Evolutionary conservation across 257 asterid genomes (phyloP), one percentile per base, ranked within the genome.

Genomic region (Coffea eugenioides): DNA sequence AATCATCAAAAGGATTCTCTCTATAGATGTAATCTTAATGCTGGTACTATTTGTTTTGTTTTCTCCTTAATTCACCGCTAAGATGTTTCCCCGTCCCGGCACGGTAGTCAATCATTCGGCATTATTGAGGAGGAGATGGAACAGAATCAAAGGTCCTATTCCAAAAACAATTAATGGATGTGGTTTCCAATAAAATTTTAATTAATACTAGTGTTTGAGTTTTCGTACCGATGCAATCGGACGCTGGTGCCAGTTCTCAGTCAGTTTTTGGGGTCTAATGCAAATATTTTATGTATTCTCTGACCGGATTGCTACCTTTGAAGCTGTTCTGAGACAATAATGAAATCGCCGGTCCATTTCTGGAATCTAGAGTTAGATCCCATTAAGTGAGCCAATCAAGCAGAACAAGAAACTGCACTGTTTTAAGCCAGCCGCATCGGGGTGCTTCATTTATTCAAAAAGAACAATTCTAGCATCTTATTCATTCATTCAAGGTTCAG

Each of bases 271-370:
- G 49, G 48, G 49, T 48, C 51, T 67, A 45, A 48, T 46, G 52
- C 27, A 66, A 39, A 18, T 14, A 79, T 71, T 79, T n/a, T 61
- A 79, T 68, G n/a, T 25, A 72, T 62, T 54, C 54, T 79, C 72
- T 79, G 82, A 79, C 82, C 64, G 52, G 46, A 72, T 79, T 59
- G 74, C 39, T 27, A 18, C 73, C 39, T 49, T 57, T 2, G 15
- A 43, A 16, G 62, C 64, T 36, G 14, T 52, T 54, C 31, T 61
- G 69, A 1, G 34, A 56, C 67, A n/a, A 45, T 27, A 0, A 78
- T 31, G 11, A 14, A 48, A 69, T 51, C 81, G 34, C n/a, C n/a
- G n/a, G n/a, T n/a, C 73, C 39, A 34, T 68, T 59, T n/a, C 13
- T 36, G 61, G 48, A 56, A 69, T 69, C 75, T 48, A n/a, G 69